Base-by-base conservation (phyloP, 257 asterid genomes). In the Asclepias syriaca region DNA sequence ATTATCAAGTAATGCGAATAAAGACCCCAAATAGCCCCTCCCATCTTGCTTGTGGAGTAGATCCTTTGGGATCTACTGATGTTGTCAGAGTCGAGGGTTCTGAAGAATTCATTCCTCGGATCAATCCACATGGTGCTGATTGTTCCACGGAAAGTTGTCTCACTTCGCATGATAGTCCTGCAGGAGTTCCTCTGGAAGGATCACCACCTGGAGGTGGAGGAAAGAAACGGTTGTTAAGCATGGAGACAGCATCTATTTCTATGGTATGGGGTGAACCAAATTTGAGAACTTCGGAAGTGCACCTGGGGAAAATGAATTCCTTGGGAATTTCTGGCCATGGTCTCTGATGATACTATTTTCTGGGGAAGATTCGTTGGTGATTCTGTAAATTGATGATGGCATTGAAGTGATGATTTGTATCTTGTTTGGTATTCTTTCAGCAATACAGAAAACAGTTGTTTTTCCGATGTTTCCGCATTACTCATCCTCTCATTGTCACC, bases 111-210 rank as follows among this genome's bases (percentile, higher is more conserved):
- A 66, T 85, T 51, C 82, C 88, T 19, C 85, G 61, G 56, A 81
- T 86, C 70, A 87, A 80, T 66, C 89, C 77, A 68, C 89, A 77
- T 45, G 54, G 65, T 5, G 75, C 79, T 15, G 95, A 86, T 75
- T 83, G 91, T 63, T 89, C 93, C 59, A 86, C 96, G 0, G 94
- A 90, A 70, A 87, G 96, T 84, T 86, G 96, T 84, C 86, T 90
- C 63, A 90, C 96, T 68, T 86, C 96, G 3, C 96, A 85, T 74
- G 96, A 78, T 76, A 84, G 92, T 50, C 87, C 91, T 0, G 85
- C 84, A 11, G 88, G 90, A 43, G 64, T 87, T 75, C 85, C 84
- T 66, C 75, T 69, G 53, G 92, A 83, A 77, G 88, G 90, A 68
- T 87, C 87, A 65, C 76, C 91, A 19, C 80, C 89, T 60, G 66